These are phyloP conservation scores for Rubia peregrina DNA, from an alignment of 305 asterid genomes.

Conservation along the genomic window DNA sequence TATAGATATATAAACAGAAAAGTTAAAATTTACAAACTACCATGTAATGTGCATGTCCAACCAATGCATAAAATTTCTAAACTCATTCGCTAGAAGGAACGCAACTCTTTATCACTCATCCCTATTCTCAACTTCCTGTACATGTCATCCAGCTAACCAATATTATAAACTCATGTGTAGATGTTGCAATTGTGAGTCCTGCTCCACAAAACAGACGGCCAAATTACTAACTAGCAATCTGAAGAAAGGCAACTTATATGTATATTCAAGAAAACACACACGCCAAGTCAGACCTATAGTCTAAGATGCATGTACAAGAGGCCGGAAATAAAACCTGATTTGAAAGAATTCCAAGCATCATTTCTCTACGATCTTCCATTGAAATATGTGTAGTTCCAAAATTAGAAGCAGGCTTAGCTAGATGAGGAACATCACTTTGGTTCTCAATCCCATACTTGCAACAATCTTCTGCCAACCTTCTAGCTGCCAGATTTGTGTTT, in stretches of 20 bases:
- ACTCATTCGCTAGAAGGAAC: not conserved
- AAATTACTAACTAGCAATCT: not conserved
- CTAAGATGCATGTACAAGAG: not conserved
- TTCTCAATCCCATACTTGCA: conserved; percentile 80
- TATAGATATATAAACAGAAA: not conserved
- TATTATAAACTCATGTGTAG: not conserved
- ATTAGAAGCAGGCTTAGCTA: conserved; percentile 54
- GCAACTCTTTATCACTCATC: not conserved
- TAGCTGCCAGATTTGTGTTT: conserved; percentile 44
- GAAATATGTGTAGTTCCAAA: conserved; percentile 83
- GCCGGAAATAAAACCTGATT: conserved; percentile 46
- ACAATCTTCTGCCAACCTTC: conserved; percentile 82
- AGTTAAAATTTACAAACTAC: not conserved
- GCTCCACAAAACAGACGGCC: not conserved
- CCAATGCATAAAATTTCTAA: not conserved
- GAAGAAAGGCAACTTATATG: not conserved
- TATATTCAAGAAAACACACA: not conserved
- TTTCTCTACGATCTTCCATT: conserved; percentile 81
- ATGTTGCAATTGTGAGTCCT: conserved; percentile 3
- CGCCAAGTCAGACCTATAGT: not conserved
- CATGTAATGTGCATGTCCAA: not conserved
- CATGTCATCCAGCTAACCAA: not conserved
- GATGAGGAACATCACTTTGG: conserved; percentile 54
- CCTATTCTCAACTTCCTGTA: not conserved
- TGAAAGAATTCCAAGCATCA: conserved; percentile 66